A percentile compares a stretch with the other conserved stretches of the same genome.
Conservation (phyloP, 305 asterid genomes). For the Petunia hybrid region DNA sequence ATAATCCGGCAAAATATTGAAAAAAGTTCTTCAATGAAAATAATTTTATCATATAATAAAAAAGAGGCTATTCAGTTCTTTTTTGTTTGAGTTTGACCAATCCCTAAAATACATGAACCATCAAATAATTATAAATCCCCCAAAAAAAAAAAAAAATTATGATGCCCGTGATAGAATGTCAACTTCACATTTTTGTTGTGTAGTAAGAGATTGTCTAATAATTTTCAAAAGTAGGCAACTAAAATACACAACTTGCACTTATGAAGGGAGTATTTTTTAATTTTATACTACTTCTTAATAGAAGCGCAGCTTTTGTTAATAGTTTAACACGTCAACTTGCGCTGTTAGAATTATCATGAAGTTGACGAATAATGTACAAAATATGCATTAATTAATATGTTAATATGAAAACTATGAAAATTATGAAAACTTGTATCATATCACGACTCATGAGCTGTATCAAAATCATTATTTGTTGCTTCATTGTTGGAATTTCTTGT, state of each 20-base stretch:
- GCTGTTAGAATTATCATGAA: not conserved
- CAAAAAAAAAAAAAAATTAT: not conserved
- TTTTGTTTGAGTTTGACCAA: not conserved
- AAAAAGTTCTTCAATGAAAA: too few species aligned
- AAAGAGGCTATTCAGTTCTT: not conserved
- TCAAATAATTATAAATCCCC: not conserved
- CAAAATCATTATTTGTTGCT: constrained; percentile 16
- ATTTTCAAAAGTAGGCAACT: not conserved
- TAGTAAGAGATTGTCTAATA: not conserved
- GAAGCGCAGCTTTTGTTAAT: too few species aligned
- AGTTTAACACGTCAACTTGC: not conserved
- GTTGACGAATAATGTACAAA: not conserved
- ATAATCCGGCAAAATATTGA: too few species aligned
- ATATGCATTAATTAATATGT: not conserved
- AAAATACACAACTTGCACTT: not conserved
- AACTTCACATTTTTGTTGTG: not conserved
- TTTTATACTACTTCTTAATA: not conserved
- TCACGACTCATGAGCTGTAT: constrained; percentile 27
- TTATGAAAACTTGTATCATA: not conserved
- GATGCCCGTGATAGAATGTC: not conserved
- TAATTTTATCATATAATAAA: not conserved
- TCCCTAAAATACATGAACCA: not conserved
- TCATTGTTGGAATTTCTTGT: constrained; percentile 20
- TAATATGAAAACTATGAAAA: not conserved
- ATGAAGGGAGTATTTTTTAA: not conserved